These are phyloP conservation scores for Incumbomyces delicatus DNA, from an alignment of 2,329 filamentous ascomycete genomes.

Conservation along the genomic window DNA sequence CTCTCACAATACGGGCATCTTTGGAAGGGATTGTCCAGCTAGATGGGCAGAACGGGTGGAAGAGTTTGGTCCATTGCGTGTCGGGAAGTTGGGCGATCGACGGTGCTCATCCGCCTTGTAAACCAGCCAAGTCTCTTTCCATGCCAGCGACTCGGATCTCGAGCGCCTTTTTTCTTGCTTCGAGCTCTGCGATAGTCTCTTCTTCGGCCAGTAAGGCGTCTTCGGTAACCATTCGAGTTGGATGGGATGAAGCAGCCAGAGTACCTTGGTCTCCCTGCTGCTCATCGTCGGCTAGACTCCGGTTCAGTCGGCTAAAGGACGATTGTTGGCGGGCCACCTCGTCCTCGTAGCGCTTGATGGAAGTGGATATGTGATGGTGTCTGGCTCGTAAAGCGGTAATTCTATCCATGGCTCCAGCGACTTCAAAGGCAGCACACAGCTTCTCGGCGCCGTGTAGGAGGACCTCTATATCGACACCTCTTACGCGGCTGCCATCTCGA, in stretches of 20 bases:
- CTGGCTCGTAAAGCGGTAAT: conserved; percentile 64
- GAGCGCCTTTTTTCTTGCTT: conserved; percentile 51
- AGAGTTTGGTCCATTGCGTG: too few species aligned
- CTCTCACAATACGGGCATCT: too few species aligned
- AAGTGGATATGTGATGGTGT: conserved; percentile 60
- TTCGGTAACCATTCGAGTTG: conserved; percentile 27
- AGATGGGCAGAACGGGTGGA: too few species aligned
- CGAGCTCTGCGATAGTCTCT: conserved; percentile 50
- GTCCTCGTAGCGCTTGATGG: conserved; percentile 69
- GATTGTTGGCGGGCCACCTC: conserved; percentile 67
- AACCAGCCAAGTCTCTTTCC: conserved; percentile 56
- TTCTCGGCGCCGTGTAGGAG: conserved; percentile 81
- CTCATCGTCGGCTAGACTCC: conserved; percentile 38
- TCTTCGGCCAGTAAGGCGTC: conserved; percentile 38
- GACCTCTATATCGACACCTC: conserved; percentile 75
- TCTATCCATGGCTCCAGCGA: conserved; percentile 66
- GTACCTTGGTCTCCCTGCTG: conserved; percentile 12
- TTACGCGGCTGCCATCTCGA: conserved; percentile 41
- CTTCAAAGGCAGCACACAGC: conserved; percentile 75
- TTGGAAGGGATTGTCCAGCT: too few species aligned
- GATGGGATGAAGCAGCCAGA: too few species aligned
- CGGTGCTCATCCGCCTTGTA: conserved; percentile 38
- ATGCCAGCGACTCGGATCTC: conserved; percentile 58
- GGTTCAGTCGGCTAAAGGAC: conserved; percentile 55
- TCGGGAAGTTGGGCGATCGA: too few species aligned